Percentiles rank a stretch among this genome's conserved stretches.
Conservation (phyloP, 2,329 filamentous ascomycete species). For the Aspergillus ustus region DNA sequence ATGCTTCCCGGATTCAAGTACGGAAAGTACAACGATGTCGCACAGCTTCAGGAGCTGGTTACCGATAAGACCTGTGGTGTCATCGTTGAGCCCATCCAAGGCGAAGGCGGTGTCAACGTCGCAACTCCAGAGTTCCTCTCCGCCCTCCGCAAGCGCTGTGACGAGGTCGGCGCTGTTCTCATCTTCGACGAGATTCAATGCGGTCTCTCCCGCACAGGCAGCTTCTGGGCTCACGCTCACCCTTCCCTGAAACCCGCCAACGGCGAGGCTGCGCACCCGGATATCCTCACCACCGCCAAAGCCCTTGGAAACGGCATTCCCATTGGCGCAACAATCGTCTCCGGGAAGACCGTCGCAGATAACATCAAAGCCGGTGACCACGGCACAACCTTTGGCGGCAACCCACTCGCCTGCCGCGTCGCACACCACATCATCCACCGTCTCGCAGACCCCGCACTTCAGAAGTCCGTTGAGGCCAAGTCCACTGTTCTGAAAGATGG, state of each 20-base stretch:
- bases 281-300: conserved; percentile 93
- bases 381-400: conserved; percentile 92
- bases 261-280: conserved; percentile 76
- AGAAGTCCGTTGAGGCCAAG: conserved; percentile 72
- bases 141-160: conserved; percentile 82
- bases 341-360: conserved; percentile 66
- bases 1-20: conserved; percentile 95
- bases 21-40: conserved; percentile 82
- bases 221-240: conserved; percentile 83
- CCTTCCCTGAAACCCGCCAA: conserved; percentile 59
- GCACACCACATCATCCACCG: conserved; percentile 84
- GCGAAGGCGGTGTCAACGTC: conserved; percentile 89
- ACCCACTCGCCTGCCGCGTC: conserved; percentile 81
- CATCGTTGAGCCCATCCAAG: conserved; percentile 95
- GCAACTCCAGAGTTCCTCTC: conserved; percentile 82
- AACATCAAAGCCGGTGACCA: conserved; percentile 79
- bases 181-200: conserved; percentile 99
- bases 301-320: conserved; percentile 96
- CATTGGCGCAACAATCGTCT: conserved; percentile 79
- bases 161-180: conserved; percentile 83
- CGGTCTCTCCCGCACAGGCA: conserved; percentile 83
- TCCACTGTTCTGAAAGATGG: conserved; percentile 62
- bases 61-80: conserved; percentile 89
- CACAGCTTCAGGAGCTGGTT: conserved; percentile 71
- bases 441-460: conserved; percentile 72